Evolutionary conservation across 169 alveolate genomes (phyloP), one percentile per base, ranked within the genome.

Genomic region (Toxoplasma gondii): DNA sequence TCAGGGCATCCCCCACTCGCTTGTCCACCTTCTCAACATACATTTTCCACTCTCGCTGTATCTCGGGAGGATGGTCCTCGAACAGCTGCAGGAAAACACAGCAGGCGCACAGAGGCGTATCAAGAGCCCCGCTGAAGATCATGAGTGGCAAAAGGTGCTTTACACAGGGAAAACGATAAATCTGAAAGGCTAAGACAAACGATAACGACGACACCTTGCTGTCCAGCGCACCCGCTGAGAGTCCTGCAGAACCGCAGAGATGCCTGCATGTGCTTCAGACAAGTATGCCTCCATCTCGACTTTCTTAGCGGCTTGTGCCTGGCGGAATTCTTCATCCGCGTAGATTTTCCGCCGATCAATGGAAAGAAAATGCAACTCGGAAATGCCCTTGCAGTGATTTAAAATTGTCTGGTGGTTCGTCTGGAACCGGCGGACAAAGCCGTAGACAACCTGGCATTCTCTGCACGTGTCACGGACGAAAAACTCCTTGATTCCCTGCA

Each of bases 381-480:
- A 91, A 16, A 98, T 94, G 80, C 95, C 97, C 54, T 94, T 96
- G 84, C 97, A 98, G 80, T 96, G 81, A 19, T 5, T 80, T 49
- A 44, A n/a, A 34, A 88, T 38, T 53, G 54, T 58, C 22, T 31
- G 96, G 88, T 94, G 44, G 90, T 93, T 81, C 81, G 90, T 34
- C 16, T 88, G 92, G 44, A 88, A 93, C 95, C 95, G 97, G 95
- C 94, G 95, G 81, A 98, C 98, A 88, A 95, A 97, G 53, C 96
- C 97, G 94, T 95, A 95, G 58, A 97, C 96, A 43, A 97, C 98
- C 36, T 93, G 86, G 93, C 99, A 98, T 41, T 96, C 98, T 94
- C 93, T 96, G 95, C 98, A 97, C 91, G 98, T 97, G 94, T 96
- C 97, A n/a, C 97, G 97, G 43, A 98, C 98, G 83, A 97, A 97